These are phyloP conservation scores for Straminergon stramineum DNA, from an alignment of 225 moss, liverwort and hornwort genomes.

Conservation along the genomic window DNA sequence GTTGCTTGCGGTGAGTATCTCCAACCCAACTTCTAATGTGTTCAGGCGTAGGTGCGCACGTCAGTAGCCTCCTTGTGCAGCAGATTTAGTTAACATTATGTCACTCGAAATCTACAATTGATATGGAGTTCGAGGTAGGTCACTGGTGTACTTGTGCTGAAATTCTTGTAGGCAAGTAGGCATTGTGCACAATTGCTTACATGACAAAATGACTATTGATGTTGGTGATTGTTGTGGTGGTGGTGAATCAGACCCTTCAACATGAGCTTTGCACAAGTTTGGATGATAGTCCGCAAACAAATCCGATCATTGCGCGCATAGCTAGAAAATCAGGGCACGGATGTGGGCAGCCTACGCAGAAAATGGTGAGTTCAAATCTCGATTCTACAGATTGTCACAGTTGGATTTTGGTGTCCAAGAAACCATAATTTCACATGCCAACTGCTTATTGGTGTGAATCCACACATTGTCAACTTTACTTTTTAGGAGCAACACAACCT, in stretches of 20 bases:
- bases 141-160: background rate
- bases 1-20: slow-evolving; percentile 38
- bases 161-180: background rate
- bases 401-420: background rate
- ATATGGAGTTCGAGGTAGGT: background rate
- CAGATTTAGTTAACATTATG: background rate
- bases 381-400: background rate
- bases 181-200: background rate
- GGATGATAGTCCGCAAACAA: slow-evolving; percentile 35
- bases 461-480: background rate
- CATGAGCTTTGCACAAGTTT: slow-evolving; percentile 38
- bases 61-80: background rate
- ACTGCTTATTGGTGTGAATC: background rate
- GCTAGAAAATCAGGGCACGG: slow-evolving; percentile 83
- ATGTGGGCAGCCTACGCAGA: slow-evolving; percentile 73
- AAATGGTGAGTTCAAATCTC: slow-evolving; percentile 40
- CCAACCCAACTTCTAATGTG: background rate
- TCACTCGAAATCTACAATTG: background rate
- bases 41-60: background rate
- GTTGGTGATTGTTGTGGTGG: background rate
- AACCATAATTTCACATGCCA: background rate
- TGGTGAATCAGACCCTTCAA: slow-evolving; percentile 30
- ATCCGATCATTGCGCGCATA: slow-evolving; percentile 62
- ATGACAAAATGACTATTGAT: background rate
- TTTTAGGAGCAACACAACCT: background rate